phyloP scores from a whole-genome alignment of 176 grass and related monocot genomes.

The Chloris gayana region DNA sequence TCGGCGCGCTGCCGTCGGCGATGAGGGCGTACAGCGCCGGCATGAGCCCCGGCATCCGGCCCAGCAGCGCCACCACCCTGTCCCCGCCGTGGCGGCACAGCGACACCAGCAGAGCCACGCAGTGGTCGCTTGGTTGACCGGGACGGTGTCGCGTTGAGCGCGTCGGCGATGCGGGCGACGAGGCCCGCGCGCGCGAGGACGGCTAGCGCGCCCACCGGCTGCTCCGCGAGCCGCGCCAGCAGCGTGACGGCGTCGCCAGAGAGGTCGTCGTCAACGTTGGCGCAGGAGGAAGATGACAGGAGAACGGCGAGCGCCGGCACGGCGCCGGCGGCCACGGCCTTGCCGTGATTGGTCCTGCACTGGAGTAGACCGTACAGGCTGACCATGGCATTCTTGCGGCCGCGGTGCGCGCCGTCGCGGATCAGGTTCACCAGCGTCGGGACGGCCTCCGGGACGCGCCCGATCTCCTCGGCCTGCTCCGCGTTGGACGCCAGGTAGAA shows the following conservation, averaged over 20 bases:
- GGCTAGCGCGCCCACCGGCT: slow-evolving; percentile 47
- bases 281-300: background rate
- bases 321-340: slow-evolving; percentile 54
- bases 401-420: slow-evolving; percentile 49
- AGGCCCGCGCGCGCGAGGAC: slow-evolving; percentile 42
- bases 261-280: slow-evolving; percentile 33
- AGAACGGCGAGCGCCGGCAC: slow-evolving; percentile 47
- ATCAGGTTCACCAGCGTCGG: slow-evolving; percentile 69
- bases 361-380: slow-evolving; percentile 69
- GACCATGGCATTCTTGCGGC: slow-evolving; percentile 70
- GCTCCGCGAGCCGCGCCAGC: slow-evolving; percentile 67
- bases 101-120: slow-evolving; percentile 51
- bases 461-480: slow-evolving; percentile 64
- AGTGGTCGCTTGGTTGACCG: slow-evolving; percentile 67
- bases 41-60: slow-evolving; percentile 59
- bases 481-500: slow-evolving; percentile 76
- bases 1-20: slow-evolving; percentile 55
- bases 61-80: slow-evolving; percentile 56
- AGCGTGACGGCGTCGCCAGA: slow-evolving; percentile 53
- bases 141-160: slow-evolving; percentile 43
- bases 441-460: slow-evolving; percentile 66
- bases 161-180: slow-evolving; percentile 44
- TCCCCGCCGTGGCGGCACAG: slow-evolving; percentile 68
- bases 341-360: slow-evolving; percentile 47
- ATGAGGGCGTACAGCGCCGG: slow-evolving; percentile 57